A percentile compares a stretch with the other conserved stretches of the same genome.
These are phyloP conservation scores for Primulina huaijiensis DNA, from an alignment of 257 asterid genomes.

Conservation along the genomic window DNA sequence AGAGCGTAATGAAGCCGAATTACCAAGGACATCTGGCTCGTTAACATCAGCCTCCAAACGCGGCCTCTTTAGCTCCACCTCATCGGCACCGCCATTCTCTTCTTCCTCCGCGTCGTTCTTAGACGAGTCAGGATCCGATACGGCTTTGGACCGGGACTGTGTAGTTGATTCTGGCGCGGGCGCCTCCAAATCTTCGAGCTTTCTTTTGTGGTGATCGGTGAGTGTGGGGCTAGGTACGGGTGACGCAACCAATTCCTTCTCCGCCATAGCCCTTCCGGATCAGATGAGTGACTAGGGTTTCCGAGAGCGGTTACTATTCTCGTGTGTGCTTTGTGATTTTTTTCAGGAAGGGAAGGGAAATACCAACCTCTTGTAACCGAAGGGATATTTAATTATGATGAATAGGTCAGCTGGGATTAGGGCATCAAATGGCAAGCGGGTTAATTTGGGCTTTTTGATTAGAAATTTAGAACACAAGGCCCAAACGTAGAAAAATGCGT, in stretches of 20 bases:
- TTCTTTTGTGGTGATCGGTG: slow-evolving; percentile 69
- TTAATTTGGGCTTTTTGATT: neutral
- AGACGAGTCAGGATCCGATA: slow-evolving; percentile 30
- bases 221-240: slow-evolving; percentile 32
- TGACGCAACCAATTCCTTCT: slow-evolving; percentile 42
- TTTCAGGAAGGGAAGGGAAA: neutral
- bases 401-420: neutral
- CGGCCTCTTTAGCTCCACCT: slow-evolving; percentile 70
- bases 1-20: slow-evolving; percentile 16
- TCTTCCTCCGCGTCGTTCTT: slow-evolving; percentile 38
- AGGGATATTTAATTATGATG: neutral
- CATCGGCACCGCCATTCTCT: slow-evolving; percentile 45
- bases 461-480: neutral
- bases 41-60: slow-evolving; percentile 52
- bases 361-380: neutral
- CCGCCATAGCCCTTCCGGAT: slow-evolving; percentile 35
- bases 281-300: slow-evolving; percentile 7
- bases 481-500: neutral
- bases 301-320: neutral
- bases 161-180: slow-evolving; percentile 37
- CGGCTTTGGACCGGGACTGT: slow-evolving; percentile 25
- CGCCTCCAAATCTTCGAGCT: slow-evolving; percentile 78
- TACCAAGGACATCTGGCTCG: slow-evolving; percentile 45
- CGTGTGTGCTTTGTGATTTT: neutral
- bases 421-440: neutral